These are phyloP conservation scores for Knoxia roxburghii DNA, from an alignment of 257 asterid genomes.

Conservation along the genomic window DNA sequence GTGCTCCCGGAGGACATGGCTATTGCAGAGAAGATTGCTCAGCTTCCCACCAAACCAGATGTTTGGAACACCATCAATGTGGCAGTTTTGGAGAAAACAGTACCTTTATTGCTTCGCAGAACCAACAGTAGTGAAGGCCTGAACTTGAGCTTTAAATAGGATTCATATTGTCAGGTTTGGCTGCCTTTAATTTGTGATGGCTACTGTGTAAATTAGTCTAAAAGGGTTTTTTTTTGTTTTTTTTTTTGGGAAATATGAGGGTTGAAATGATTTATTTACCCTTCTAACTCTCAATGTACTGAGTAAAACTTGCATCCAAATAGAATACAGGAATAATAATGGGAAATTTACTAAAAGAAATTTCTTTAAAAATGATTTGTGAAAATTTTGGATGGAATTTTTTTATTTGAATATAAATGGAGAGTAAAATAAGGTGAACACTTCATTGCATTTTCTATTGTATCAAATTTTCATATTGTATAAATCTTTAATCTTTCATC, in stretches of 20 bases:
- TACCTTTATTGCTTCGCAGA: conserved; percentile 55
- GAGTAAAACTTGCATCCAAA: neutral
- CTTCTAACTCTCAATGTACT: neutral
- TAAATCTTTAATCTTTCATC: too few species aligned
- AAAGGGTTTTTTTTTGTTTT: neutral
- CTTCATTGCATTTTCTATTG: too few species aligned
- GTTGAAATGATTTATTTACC: neutral
- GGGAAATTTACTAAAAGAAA: too few species aligned
- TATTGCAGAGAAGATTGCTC: conserved; percentile 67
- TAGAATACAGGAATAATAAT: too few species aligned
- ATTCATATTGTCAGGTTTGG: conserved; percentile 1
- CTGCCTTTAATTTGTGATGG: neutral
- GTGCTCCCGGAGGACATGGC: conserved; percentile 82
- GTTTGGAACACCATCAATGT: conserved; percentile 73
- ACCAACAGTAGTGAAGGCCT: conserved; percentile 30
- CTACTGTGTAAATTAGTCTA: conserved; percentile 16
- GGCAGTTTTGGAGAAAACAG: conserved; percentile 53
- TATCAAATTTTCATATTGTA: too few species aligned
- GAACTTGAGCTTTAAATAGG: conserved; percentile 16
- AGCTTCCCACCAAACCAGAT: conserved; percentile 68
- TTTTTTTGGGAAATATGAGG: too few species aligned
- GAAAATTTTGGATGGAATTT: too few species aligned
- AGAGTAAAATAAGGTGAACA: too few species aligned
- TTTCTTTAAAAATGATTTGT: too few species aligned
- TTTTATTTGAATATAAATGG: too few species aligned